These are phyloP conservation scores for Sanghuangporus weigelae DNA, from an alignment of 1,284 basidiomycete species.

Conservation along the genomic window DNA sequence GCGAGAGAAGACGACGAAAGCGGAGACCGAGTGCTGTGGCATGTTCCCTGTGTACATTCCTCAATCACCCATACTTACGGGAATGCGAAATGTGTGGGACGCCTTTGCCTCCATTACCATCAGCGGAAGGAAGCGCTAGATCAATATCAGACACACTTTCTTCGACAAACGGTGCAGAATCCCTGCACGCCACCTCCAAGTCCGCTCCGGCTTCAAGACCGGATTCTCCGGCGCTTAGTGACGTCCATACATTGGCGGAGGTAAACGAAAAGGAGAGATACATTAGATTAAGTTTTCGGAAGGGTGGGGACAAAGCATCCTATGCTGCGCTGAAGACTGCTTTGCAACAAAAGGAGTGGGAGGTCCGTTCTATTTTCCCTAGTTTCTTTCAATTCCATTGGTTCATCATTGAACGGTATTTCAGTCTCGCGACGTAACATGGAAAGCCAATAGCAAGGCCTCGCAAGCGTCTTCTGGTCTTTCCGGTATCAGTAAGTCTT, in stretches of 20 bases:
- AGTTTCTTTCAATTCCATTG: slow-evolving; percentile 20
- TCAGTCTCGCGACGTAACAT: not conserved
- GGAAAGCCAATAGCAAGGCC: not conserved
- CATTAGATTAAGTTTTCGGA: slow-evolving; percentile 83
- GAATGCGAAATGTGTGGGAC: slow-evolving; percentile 89
- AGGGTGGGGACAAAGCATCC: slow-evolving; percentile 83
- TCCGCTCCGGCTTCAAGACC: slow-evolving; percentile 60
- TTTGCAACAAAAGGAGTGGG: slow-evolving; percentile 80
- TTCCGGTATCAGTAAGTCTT: slow-evolving; percentile 49
- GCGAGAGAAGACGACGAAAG: slow-evolving; percentile 2
- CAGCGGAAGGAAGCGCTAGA: not conserved
- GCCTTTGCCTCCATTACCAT: slow-evolving; percentile 54
- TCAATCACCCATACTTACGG: slow-evolving; percentile 76
- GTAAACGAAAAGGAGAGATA: slow-evolving; percentile 31
- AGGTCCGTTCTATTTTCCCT: slow-evolving; percentile 38
- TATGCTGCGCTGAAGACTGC: slow-evolving; percentile 78
- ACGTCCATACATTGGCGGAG: slow-evolving; percentile 29
- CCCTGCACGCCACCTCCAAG: slow-evolving; percentile 33
- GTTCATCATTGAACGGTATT: slow-evolving; percentile 22
- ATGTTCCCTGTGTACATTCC: slow-evolving; percentile 89
- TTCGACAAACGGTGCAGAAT: slow-evolving; percentile 15
- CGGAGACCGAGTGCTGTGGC: slow-evolving; percentile 33
- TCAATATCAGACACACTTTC: not conserved
- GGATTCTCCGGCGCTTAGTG: slow-evolving; percentile 39
- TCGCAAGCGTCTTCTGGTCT: slow-evolving; percentile 11